Percentiles rank a stretch among this genome's conserved stretches.
Conservation (phyloP, 2,329 filamentous ascomycete species). For the Lachnellula occidentalis region DNA sequence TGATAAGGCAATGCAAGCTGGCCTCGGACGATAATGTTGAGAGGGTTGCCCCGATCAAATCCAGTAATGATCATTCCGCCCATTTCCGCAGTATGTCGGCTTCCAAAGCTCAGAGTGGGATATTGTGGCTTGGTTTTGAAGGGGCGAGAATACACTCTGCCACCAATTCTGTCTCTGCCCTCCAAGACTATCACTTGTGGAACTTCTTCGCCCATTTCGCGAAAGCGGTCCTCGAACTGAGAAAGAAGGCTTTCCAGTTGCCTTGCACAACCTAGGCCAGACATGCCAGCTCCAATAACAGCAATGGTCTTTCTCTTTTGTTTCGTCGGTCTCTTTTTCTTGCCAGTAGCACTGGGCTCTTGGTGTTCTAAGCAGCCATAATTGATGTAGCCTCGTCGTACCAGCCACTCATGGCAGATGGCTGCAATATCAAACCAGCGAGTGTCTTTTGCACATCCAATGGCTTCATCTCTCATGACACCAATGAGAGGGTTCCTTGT, state of each 20-base stretch:
- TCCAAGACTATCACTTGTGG: slow-evolving; percentile 79
- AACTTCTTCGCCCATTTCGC: slow-evolving; percentile 57
- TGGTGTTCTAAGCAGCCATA: slow-evolving; percentile 80
- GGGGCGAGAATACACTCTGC: slow-evolving; percentile 81
- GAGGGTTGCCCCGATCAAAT: slow-evolving; percentile 89
- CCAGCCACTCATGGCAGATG: slow-evolving; percentile 87
- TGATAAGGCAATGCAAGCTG: slow-evolving; percentile 87
- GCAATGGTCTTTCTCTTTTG: slow-evolving; percentile 66
- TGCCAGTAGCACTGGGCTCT: slow-evolving; percentile 32
- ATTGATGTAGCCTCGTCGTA: slow-evolving; percentile 90
- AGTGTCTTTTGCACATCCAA: slow-evolving; percentile 81
- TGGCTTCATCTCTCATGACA: slow-evolving; percentile 77
- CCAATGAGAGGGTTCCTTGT: slow-evolving; percentile 76
- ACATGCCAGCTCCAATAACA: slow-evolving; percentile 89
- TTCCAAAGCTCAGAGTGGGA: slow-evolving; percentile 48
- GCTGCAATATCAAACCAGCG: slow-evolving; percentile 87
- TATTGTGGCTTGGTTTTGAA: slow-evolving; percentile 55
- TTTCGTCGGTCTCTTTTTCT: slow-evolving; percentile 34
- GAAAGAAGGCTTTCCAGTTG: slow-evolving; percentile 82
- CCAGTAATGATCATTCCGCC: slow-evolving; percentile 98
- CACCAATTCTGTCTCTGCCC: slow-evolving; percentile 80
- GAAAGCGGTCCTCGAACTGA: slow-evolving; percentile 68
- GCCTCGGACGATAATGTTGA: slow-evolving; percentile 85
- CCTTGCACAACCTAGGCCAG: slow-evolving; percentile 84
- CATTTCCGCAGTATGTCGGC: slow-evolving; percentile 82